These are phyloP conservation scores for Ceratobasidium sp. DNA, from an alignment of 1,284 basidiomycete genomes.

Conservation along the genomic window DNA sequence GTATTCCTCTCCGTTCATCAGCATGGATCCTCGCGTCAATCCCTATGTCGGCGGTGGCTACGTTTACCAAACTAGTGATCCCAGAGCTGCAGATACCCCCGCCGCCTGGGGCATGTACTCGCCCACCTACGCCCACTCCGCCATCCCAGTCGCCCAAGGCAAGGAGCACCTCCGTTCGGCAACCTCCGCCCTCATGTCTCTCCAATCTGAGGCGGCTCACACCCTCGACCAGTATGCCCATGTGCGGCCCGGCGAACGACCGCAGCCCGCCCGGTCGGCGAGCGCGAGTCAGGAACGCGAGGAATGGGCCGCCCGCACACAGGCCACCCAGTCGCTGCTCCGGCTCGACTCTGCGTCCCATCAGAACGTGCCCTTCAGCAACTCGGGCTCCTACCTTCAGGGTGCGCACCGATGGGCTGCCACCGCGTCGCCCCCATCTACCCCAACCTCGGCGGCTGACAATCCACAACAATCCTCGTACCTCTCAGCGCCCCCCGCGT, in stretches of 20 bases:
- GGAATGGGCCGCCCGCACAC: constrained; percentile 8
- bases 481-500: constrained; percentile 16
- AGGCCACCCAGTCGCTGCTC: constrained; percentile 9
- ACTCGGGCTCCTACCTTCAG: constrained; percentile 30
- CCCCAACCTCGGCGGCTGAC: constrained; percentile 28
- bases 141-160: constrained; percentile 37
- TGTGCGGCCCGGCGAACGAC: constrained; percentile 13
- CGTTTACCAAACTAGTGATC: constrained; percentile 42
- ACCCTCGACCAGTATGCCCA: constrained; percentile 32
- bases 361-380: constrained; percentile 8
- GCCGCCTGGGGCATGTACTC: constrained; percentile 38
- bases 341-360: constrained; percentile 20
- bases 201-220: constrained; percentile 32
- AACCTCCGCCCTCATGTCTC: constrained; percentile 40
- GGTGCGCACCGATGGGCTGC: constrained; percentile 39
- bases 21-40: constrained; percentile 41
- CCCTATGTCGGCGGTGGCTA: constrained; percentile 29
- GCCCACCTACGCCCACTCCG: constrained; percentile 28
- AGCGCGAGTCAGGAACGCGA: constrained; percentile 18
- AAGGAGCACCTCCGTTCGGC: constrained; percentile 40
- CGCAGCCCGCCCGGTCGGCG: background rate
- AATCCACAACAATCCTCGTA: constrained; percentile 22
- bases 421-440: constrained; percentile 30
- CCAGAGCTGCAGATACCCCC: constrained; percentile 30
- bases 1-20: constrained; percentile 39